These are phyloP conservation scores for Luzula sylvatica DNA, from an alignment of 176 grass and related monocot genomes.

Conservation along the genomic window DNA sequence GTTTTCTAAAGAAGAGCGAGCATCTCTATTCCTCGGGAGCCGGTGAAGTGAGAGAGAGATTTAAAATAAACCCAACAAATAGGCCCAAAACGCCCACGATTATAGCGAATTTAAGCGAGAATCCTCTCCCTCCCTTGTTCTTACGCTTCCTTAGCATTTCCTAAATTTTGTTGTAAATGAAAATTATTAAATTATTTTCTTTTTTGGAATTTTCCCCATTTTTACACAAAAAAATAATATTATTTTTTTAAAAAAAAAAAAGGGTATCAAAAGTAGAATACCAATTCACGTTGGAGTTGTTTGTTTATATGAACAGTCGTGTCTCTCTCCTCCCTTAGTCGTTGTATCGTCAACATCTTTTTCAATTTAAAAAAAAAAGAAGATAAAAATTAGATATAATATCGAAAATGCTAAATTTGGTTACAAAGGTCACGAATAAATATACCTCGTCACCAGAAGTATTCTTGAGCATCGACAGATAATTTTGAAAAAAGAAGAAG, in stretches of 20 bases:
- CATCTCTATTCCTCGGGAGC: conserved; percentile 29
- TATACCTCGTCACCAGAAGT: conserved; percentile 72
- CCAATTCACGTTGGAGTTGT: conserved; percentile 85
- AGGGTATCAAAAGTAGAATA: conserved; percentile 13
- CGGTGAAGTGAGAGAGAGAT: conserved; percentile 53
- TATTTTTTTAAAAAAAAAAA: too few species aligned
- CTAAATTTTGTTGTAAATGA: conserved; percentile 45
- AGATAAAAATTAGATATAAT: conserved; percentile 2
- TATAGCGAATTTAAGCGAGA: conserved; percentile 64
- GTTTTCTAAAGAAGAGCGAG: background rate
- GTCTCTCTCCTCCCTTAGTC: conserved; percentile 83
- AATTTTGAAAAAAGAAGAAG: conserved; percentile 20
- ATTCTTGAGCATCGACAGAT: conserved; percentile 71
- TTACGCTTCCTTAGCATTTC: conserved; percentile 62
- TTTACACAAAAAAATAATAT: too few species aligned
- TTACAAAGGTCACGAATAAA: conserved; percentile 4
- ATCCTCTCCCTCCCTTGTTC: conserved; percentile 47
- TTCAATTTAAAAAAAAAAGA: conserved; percentile 7
- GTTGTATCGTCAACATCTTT: conserved; percentile 59
- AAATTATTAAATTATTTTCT: too few species aligned
- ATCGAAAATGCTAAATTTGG: background rate
- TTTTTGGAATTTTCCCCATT: conserved; percentile 1
- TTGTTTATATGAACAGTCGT: conserved; percentile 72
- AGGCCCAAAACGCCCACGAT: conserved; percentile 75
- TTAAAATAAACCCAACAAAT: conserved; percentile 68